phyloP scores from a whole-genome alignment of 129 eudicot genomes.

The Lonicera japonica region DNA sequence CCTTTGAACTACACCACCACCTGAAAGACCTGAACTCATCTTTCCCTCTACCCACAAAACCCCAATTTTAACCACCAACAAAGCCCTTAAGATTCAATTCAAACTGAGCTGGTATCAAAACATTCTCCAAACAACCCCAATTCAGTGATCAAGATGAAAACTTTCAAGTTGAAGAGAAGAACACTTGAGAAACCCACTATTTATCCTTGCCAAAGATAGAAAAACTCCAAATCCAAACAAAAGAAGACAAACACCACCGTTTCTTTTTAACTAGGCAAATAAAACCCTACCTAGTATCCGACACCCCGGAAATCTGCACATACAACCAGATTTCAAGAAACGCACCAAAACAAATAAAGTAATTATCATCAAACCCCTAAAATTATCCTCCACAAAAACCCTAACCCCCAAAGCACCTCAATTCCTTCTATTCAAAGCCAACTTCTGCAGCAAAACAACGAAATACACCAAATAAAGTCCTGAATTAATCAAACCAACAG shows the following conservation, averaged over 20 bases:
- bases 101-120: not conserved
- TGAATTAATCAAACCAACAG: no score
- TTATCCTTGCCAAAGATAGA: not conserved
- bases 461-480: not conserved
- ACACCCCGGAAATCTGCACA: constrained; percentile 15
- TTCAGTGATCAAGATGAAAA: not conserved
- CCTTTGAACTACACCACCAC: constrained; percentile 43
- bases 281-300: constrained; percentile 24
- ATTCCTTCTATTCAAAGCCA: constrained; percentile 9
- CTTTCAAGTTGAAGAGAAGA: not conserved
- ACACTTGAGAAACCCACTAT: constrained; percentile 1
- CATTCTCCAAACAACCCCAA: not conserved
- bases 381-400: not conserved
- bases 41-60: constrained; percentile 6
- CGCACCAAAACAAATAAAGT: not conserved
- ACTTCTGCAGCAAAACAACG: constrained; percentile 20
- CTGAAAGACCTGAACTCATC: constrained; percentile 67
- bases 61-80: not conserved
- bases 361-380: not conserved
- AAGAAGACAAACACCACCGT: no score
- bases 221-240: no score
- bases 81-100: not conserved
- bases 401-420: not conserved
- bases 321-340: constrained; percentile 3
- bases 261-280: not conserved